Conservation (phyloP, 108 stramenopile species). For the Fistulifera solaris region DNA sequence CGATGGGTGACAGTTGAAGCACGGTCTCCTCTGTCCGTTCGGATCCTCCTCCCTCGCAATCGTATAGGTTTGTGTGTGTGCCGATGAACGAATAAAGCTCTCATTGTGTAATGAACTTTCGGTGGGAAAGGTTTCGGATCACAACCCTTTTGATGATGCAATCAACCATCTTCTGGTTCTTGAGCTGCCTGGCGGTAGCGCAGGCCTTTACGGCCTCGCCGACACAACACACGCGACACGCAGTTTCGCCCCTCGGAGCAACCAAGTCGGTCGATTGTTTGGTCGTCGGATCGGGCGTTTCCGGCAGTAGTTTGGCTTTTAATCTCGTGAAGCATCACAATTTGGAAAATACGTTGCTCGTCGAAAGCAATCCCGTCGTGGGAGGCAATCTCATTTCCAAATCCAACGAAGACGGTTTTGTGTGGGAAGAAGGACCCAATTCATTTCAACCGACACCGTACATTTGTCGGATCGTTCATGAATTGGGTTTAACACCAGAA, state of each 20-base stretch:
- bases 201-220: too few relatives aligned
- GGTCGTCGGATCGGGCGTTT: slow-evolving; percentile 87
- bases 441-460: slow-evolving; percentile 84
- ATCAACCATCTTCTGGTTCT: too few relatives aligned
- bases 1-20: too few relatives aligned
- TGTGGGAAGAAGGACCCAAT: slow-evolving; percentile 96
- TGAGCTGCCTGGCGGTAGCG: too few relatives aligned
- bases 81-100: too few relatives aligned
- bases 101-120: too few relatives aligned
- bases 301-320: slow-evolving; percentile 84
- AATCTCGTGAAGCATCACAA: slow-evolving; percentile 53
- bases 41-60: too few relatives aligned
- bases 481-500: slow-evolving; percentile 81
- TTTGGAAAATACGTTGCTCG: slow-evolving; percentile 52
- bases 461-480: slow-evolving; percentile 82
- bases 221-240: background rate
- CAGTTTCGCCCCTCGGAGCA: background rate
- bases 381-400: slow-evolving; percentile 92
- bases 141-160: too few relatives aligned
- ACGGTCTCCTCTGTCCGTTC: too few relatives aligned
- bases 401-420: slow-evolving; percentile 68
- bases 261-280: slow-evolving; percentile 56
- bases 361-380: slow-evolving; percentile 73
- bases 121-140: too few relatives aligned
- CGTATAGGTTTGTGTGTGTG: too few relatives aligned